Evolutionary conservation across 1,139 yeast genomes (phyloP), one percentile per base, ranked within the genome.

Genomic region (Yamadazyma blattariae): DNA sequence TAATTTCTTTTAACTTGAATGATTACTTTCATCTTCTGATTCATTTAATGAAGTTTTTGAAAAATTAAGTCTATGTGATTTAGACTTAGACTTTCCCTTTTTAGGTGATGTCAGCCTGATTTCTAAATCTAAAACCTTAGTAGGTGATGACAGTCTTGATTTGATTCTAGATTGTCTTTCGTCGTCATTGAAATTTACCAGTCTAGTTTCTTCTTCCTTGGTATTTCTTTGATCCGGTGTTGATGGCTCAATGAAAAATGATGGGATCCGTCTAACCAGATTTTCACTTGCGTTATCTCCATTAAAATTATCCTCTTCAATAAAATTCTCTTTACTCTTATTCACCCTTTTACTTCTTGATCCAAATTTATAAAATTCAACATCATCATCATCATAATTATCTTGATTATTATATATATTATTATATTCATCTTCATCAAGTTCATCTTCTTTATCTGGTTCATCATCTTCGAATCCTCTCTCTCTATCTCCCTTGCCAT

Each of bases 41-140:
- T 17, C 19, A 17, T 25, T 12, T 25, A 27, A 15, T 8, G 17
- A 27, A 16, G 30, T 12, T 7, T 27, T 15, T 27, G 21, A 16
- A 27, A 27, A 27, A 17, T 27, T 12, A 20, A n/a, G 4, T 12
- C 7, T n/a, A 14, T 15, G 16, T 18, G 10, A n/a, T n/a, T n/a
- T n/a, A n/a, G n/a, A n/a, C n/a, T n/a, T n/a, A n/a, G n/a, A 12
- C 17, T 12, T 16, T 18, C 20, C 26, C 28, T 36, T 41, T 21
- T 33, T 37, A 5, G 45, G 45, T 21, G 45, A 39, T 19, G 24
- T 38, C 42, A 38, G 45, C 24, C 47, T 38, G 19, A 45, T 42
- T 26, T 41, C 42, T 6, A 46, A 30, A 14, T 41, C 48, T 13
- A 40, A 32, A 6, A 46, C 12, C 19, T 33, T 42, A 2, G 40